Evolutionary conservation across 768 basidiomycete genomes (phyloP).

Genomic region (Trametes punicea): DNA sequence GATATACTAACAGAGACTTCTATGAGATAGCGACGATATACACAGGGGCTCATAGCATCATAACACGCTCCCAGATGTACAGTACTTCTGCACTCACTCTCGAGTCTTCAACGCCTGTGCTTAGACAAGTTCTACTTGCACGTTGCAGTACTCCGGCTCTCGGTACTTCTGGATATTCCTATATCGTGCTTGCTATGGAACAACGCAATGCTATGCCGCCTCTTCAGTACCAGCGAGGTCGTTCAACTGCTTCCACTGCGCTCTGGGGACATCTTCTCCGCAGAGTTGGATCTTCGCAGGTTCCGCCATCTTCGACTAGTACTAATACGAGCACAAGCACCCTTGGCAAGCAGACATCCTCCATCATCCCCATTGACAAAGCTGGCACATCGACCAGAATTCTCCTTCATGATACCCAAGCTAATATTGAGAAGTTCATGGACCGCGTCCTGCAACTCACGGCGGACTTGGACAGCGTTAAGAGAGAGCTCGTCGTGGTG

Average conservation of each 20-base stretch:
- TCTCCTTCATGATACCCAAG: conserved; percentile 71
- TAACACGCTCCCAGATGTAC: too few relatives aligned
- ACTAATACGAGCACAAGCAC: neutral
- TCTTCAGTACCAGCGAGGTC: too few relatives aligned
- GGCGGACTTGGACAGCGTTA: conserved; percentile 47
- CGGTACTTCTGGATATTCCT: too few relatives aligned
- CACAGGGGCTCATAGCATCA: too few relatives aligned
- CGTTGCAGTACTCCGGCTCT: too few relatives aligned
- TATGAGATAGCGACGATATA: too few relatives aligned
- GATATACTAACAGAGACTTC: conserved; percentile 18
- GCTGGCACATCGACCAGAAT: conserved; percentile 68
- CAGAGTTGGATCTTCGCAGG: conserved; percentile 3
- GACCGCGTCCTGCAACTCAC: conserved; percentile 52
- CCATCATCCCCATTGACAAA: conserved; percentile 53
- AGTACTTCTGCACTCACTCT: too few relatives aligned
- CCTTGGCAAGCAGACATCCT: conserved; percentile 28
- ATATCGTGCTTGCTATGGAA: too few relatives aligned
- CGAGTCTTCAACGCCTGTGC: too few relatives aligned
- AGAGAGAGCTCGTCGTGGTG: conserved; percentile 48
- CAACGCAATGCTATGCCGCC: too few relatives aligned
- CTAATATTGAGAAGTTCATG: conserved; percentile 65
- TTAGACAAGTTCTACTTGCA: too few relatives aligned
- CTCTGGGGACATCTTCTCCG: conserved; percentile 22
- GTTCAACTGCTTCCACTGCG: conserved; percentile 1
- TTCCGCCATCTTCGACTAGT: neutral